Evolutionary conservation across 2,329 filamentous ascomycete species (phyloP), one percentile per base, ranked within the genome.

Genomic region (Exophiala alcalophila): DNA sequence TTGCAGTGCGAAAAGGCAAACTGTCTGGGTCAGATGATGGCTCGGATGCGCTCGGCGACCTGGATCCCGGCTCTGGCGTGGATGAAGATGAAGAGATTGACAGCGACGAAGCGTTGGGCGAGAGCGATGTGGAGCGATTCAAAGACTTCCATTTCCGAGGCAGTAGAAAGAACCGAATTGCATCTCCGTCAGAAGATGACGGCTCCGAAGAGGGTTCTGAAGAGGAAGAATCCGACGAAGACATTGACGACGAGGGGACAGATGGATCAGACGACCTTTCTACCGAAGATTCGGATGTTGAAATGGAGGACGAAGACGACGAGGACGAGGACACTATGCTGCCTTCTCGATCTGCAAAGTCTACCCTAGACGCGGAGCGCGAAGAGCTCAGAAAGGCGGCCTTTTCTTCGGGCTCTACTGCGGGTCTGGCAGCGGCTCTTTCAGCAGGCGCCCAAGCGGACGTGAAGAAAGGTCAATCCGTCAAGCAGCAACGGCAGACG

Each of bases 401-500:
- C 50, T 81, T 89, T 72, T 75, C 71, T 25, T 72, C 82, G 24
- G 80, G 84, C 44, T 80, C 85, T 51, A 83, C 82, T 7, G 43
- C 50, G 58, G 75, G 70, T 3, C 75, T 87, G 25, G 72, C 82
- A 5, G 75, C 78, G 12, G 80, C 78, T 6, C 69, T 84, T 27
- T 76, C 77, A 2, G 73, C 83, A 58, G 82, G 84, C 1, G 81
- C 81, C 38, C 81, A 83, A 59, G 80, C 80, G 39, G 92, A 97
- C 61, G 80, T 84, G 4, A 79, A 83, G 28, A 97, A 97, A 65
- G 92, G 92, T 9, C 69, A 77, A 40, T 91, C 91, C 0, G 86
- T 98, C 25, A 91, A 89, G 57, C 73, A 81, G 44, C 92, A 98
- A 66, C 81, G 89, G 37, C 83, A 83, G 49, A 80, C 83, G 1